Evolutionary conservation across 176 grass and related monocot species (phyloP), one percentile per base, ranked within the genome.

Genomic region (Alopecurus myosuroides): DNA sequence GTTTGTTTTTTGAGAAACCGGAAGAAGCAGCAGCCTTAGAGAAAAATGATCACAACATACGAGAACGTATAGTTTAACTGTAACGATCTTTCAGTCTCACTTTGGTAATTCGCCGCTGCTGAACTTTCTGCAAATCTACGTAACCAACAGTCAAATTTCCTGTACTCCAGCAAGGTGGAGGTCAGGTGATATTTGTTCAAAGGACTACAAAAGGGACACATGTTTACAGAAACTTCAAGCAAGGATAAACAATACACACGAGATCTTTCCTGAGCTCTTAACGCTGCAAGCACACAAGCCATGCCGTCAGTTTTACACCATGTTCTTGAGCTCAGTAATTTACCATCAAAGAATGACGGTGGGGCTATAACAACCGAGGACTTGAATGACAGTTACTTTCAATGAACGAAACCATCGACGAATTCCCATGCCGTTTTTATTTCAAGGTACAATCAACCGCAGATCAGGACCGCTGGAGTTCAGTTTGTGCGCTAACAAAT

Each of bases 351-450:
- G 18, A 49, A 19, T 65, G 45, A 22, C 6, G 19, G 8, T 49
- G 44, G 20, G 76, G 70, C 52, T 56, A 78, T 65, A 10, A 6
- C 28, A 76, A 77, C 58, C 33, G 23, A 39, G 39, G 26, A n/a
- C 44, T 84, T 44, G 11, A 42, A 41, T 57, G 22, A 44, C 11
- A 11, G 39, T 70, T 86, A 78, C 48, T 51, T 83, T 82, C 64
- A 53, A 39, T 20, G 22, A 78, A 83, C 18, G 66, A 84, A 84
- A 87, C 20, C 41, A 64, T 50, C 45, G 3, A 50, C 40, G 7
- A 81, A 85, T 77, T 85, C 39, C 40, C 71, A 58, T 68, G 31
- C 75, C 28, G 20, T 84, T 84, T 40, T 87, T 91, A 84, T 91
- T 90, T 86, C 48, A 85, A 58, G 69, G 67, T 84, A 90, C 85